Percentiles rank a stretch among this genome's conserved stretches.
These are phyloP conservation scores for Solanum ahanhuiri DNA, from an alignment of 257 asterid species.

Conservation along the genomic window DNA sequence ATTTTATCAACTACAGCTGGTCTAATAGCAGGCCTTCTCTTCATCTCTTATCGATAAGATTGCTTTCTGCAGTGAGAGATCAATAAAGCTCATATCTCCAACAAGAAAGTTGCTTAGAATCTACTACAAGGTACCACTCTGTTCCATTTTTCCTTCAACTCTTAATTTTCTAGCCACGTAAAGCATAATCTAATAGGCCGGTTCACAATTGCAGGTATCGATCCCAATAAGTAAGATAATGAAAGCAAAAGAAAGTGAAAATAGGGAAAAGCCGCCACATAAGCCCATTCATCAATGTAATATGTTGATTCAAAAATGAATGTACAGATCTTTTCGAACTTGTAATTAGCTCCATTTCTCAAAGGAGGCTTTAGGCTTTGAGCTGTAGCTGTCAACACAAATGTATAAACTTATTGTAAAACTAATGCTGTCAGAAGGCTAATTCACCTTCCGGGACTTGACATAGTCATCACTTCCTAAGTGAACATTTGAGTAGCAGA, in stretches of 20 bases:
- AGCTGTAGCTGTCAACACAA: neutral
- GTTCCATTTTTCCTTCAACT: neutral
- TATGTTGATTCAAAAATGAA: too few species aligned
- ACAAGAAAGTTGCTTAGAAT: slow-evolving; percentile 1
- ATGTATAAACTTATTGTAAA: neutral
- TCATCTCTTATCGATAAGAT: slow-evolving; percentile 2
- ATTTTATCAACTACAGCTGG: neutral
- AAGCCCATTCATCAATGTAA: neutral
- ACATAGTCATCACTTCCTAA: neutral
- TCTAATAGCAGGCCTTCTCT: neutral
- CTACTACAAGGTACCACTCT: neutral
- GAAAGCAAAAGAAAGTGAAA: slow-evolving; percentile 17
- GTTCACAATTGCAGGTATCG: slow-evolving; percentile 6
- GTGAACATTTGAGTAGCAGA: neutral
- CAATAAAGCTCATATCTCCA: slow-evolving; percentile 2
- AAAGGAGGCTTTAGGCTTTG: neutral
- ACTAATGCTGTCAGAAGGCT: neutral
- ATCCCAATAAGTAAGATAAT: slow-evolving; percentile 27
- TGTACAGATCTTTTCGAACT: neutral
- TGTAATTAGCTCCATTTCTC: neutral
- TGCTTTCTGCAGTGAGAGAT: slow-evolving; percentile 10
- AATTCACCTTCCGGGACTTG: neutral
- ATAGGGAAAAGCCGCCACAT: slow-evolving; percentile 15
- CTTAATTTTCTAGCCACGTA: neutral
- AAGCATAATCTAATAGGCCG: neutral